Conservation (phyloP, 306 rosid genomes). For the Glycyrrhiza uralensis region DNA sequence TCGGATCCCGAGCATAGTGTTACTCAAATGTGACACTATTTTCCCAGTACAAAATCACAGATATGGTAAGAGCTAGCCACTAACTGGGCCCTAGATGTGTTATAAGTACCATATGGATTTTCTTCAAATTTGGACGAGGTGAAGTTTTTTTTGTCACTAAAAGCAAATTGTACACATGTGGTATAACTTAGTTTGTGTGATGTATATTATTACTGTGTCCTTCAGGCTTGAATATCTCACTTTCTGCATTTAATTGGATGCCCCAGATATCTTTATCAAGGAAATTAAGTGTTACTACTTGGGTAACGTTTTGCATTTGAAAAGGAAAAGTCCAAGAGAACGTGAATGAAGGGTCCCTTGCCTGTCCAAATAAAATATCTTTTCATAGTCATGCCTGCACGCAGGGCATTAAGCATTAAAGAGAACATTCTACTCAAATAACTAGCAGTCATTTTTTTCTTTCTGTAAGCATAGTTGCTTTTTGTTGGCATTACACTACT, state of each 20-base stretch:
- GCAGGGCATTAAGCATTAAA: constrained; percentile 13
- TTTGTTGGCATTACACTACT: constrained; percentile 23
- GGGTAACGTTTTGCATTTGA: constrained; percentile 6
- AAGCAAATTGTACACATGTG: constrained; percentile 21
- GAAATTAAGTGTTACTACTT: background rate
- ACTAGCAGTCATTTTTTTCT: constrained; percentile 13
- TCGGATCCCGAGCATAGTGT: constrained; percentile 34
- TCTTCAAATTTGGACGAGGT: constrained; percentile 34
- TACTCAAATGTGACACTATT: constrained; percentile 37
- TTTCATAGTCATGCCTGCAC: constrained; percentile 6
- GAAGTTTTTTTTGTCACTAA: constrained; percentile 32
- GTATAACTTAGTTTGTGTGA: background rate
- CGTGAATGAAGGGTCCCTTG: background rate
- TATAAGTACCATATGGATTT: constrained; percentile 46
- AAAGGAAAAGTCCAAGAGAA: constrained; percentile 13
- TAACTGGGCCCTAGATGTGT: constrained; percentile 30
- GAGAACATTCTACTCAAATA: constrained; percentile 13
- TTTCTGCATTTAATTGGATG: constrained; percentile 16
- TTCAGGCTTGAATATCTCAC: constrained; percentile 20
- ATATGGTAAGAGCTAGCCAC: constrained; percentile 30
- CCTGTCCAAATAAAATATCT: constrained; percentile 3
- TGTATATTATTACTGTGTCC: constrained; percentile 31
- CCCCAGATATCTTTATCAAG: background rate
- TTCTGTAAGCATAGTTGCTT: background rate
- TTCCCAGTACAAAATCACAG: constrained; percentile 31